Percentiles rank a stretch among this genome's conserved stretches.
These are phyloP conservation scores for Wallacemonas rigidus DNA, from an alignment of 208 protist genomes.

Conservation along the genomic window DNA sequence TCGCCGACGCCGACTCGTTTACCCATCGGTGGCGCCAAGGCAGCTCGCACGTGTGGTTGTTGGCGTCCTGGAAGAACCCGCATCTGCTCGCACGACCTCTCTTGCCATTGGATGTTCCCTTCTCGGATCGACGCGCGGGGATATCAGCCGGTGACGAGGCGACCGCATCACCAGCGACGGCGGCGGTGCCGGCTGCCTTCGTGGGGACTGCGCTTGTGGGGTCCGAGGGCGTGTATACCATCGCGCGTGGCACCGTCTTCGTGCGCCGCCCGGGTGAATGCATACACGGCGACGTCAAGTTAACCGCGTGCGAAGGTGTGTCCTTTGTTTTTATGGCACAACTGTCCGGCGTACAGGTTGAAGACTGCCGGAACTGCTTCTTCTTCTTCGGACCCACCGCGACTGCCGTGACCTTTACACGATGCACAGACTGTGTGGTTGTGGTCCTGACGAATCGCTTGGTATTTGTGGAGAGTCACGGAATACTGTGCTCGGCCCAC, in stretches of 20 bases:
- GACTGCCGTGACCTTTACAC: constrained; percentile 29
- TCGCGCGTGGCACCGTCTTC: constrained; percentile 8
- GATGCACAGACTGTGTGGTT: constrained; percentile 33
- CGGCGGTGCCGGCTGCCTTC: neutral
- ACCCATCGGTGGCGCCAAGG: constrained; percentile 22
- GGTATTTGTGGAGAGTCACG: constrained; percentile 22
- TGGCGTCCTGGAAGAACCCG: constrained; percentile 24
- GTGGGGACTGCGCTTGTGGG: neutral
- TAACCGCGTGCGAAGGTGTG: constrained; percentile 11
- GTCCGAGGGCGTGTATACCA: neutral
- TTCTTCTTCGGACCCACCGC: constrained; percentile 43
- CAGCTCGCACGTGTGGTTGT: constrained; percentile 29
- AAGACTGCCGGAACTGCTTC: constrained; percentile 27
- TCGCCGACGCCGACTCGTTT: neutral
- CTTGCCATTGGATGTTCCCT: constrained; percentile 4
- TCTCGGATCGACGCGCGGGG: neutral
- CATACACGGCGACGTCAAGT: constrained; percentile 9
- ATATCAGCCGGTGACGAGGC: neutral
- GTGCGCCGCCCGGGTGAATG: constrained; percentile 21
- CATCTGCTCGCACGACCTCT: constrained; percentile 20
- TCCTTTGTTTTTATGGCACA: constrained; percentile 20
- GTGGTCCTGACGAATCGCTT: constrained; percentile 30
- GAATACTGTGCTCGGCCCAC: constrained; percentile 22
- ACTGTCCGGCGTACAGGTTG: constrained; percentile 3
- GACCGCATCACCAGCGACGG: neutral